These are phyloP conservation scores for Chondrus crispus DNA, from an alignment of 23 red algal species.

Conservation along the genomic window DNA sequence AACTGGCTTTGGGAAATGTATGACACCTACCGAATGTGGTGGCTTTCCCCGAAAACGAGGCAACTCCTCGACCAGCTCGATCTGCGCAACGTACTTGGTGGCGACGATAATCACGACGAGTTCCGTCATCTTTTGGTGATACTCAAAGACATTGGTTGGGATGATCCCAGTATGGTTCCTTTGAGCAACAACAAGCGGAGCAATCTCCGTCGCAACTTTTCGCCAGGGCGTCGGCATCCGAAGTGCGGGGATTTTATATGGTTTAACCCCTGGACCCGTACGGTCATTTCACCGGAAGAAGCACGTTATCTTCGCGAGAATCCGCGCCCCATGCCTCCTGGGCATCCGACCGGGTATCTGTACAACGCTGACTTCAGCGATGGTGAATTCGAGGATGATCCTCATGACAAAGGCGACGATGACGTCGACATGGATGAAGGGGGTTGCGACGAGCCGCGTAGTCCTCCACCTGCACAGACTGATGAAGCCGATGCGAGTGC, in stretches of 20 bases:
- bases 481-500: too few relatives aligned
- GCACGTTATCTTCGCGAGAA: not conserved
- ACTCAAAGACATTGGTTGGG: not conserved
- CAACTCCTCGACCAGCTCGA: not conserved
- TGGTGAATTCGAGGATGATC: too few relatives aligned
- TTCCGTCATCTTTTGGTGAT: not conserved
- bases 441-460: too few relatives aligned
- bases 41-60: not conserved
- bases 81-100: not conserved
- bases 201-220: not conserved
- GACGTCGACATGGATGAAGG: too few relatives aligned
- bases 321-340: not conserved
- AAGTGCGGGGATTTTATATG: not conserved
- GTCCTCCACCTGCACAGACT: too few relatives aligned
- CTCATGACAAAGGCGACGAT: too few relatives aligned
- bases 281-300: not conserved
- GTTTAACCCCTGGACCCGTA: not conserved
- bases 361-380: not conserved
- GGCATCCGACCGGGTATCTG: not conserved
- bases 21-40: slow-evolving; percentile 14
- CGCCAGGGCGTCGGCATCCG: not conserved
- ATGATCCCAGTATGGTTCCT: not conserved
- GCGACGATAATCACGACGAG: not conserved
- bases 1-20: slow-evolving; percentile 1
- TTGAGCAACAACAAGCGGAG: not conserved